Evolutionary conservation across 2,329 filamentous ascomycete genomes (phyloP), one percentile per base, ranked within the genome.

Genomic region (Sclerotinia minor): DNA sequence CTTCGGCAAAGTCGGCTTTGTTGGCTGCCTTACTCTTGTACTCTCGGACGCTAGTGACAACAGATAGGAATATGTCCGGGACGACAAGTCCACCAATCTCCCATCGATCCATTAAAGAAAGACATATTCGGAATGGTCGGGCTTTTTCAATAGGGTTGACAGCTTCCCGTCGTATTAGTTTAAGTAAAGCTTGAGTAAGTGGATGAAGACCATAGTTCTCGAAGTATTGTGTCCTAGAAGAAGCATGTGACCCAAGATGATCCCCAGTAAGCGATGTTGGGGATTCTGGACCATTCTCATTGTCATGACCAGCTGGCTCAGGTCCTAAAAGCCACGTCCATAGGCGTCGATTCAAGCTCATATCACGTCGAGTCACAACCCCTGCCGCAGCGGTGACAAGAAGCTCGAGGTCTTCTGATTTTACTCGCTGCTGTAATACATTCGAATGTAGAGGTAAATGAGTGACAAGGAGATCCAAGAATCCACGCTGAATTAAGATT

Each of bases 21-120:
- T 84, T 84, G 0, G 84, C 79, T 15, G 90, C 87, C 64, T 81
- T 82, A 35, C 82, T 80, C 78, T 93, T 89, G 79, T 93, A 98
- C 57, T 83, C 81, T 72, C 89, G 88, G 49, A 96, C 89, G 73
- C 90, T 96, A 76, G 89, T 85, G 73, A 99, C 86, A 35, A 94
- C 89, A 4, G 94, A 91, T 19, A 97, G 82, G 75, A 99, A 98
- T 19, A 98, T 86, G 69, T 92, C 89, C 0, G 94, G 92, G 1
- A 98, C 90, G 58, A 99, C 88, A 24, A 94, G 83, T 1, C 92
- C 92, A 41, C 95, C 95, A 72, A 99, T 94, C 77, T 99, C 95
- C 94, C 93, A 98, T 68, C 94, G 89, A 79, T 99, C 95, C 95
- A 99, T 98, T 64, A 99, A 82, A 21, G 96, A 97, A 2, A 98